A percentile compares a stretch with the other conserved stretches of the same genome.
Conservation (phyloP, 179 eudicot species). For the Actinidia arguta region DNA sequence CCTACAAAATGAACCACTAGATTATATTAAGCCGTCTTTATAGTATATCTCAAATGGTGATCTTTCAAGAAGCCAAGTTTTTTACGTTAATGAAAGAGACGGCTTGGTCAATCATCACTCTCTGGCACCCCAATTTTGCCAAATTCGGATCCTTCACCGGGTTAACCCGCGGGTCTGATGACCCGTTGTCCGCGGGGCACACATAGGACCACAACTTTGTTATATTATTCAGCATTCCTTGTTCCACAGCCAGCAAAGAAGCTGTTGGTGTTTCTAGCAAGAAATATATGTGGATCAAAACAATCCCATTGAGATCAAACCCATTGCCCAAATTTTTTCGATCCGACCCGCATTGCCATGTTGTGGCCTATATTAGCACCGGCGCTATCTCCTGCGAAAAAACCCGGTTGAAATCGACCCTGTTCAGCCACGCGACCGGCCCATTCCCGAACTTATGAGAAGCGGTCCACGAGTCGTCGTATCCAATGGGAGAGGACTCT, state of each 20-base stretch:
- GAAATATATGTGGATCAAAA: conserved; percentile 35
- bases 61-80: no score
- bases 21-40: no score
- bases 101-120: neutral
- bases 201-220: conserved; percentile 34
- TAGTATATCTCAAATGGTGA: no score
- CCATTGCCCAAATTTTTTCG: no score
- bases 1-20: no score
- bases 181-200: conserved; percentile 25
- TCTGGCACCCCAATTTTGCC: no score
- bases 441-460: conserved; percentile 39
- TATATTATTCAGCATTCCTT: neutral
- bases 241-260: neutral
- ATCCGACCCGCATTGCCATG: no score
- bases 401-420: neutral
- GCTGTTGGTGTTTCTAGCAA: conserved; percentile 35
- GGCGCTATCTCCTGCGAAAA: conserved; percentile 7
- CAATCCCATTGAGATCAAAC: neutral
- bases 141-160: conserved; percentile 41
- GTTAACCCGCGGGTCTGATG: conserved; percentile 44
- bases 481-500: conserved; percentile 61
- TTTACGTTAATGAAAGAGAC: no score
- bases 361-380: conserved; percentile 13
- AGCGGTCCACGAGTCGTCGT: conserved; percentile 60
- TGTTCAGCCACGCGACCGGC: conserved; percentile 43